These are phyloP conservation scores for Angomonas desouzai DNA, from an alignment of 208 protist genomes.

Conservation along the genomic window DNA sequence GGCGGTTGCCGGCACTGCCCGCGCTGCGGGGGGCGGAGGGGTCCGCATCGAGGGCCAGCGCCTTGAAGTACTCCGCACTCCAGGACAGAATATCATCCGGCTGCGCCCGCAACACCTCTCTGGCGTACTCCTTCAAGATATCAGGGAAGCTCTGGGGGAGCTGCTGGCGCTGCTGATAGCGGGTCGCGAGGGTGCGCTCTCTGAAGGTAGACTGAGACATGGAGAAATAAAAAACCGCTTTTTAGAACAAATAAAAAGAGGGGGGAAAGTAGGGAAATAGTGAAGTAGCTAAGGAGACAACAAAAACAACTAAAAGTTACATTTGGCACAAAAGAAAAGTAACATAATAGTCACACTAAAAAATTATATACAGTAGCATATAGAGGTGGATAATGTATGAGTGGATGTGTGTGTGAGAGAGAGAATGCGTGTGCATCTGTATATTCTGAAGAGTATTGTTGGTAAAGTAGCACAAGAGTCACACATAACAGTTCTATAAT, in stretches of 20 bases:
- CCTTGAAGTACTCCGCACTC: conserved; percentile 91
- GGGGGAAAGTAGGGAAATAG: no score
- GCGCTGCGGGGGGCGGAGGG: conserved; percentile 42
- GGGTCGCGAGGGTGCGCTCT: conserved; percentile 80
- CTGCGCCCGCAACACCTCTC: conserved; percentile 91
- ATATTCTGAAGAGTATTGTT: not conserved
- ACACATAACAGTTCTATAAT: conserved; percentile 1
- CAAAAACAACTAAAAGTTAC: no score
- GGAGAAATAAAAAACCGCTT: no score
- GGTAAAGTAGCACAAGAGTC: not conserved
- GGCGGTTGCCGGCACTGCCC: conserved; percentile 31
- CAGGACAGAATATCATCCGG: conserved; percentile 89
- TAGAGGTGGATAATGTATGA: conserved; percentile 14
- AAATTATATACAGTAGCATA: no score
- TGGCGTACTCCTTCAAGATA: conserved; percentile 90
- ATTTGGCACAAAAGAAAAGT: no score
- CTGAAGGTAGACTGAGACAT: conserved; percentile 57
- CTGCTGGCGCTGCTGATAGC: conserved; percentile 83
- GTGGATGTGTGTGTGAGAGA: not conserved
- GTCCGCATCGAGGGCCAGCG: conserved; percentile 73
- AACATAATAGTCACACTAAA: no score
- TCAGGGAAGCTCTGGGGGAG: conserved; percentile 84
- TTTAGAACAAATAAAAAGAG: no score
- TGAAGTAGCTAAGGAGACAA: no score
- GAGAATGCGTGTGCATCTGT: not conserved